A percentile compares a stretch with the other conserved stretches of the same genome.
Evolutionary conservation across 169 alveolate genomes (phyloP).

Genomic region (Babesia ovata): DNA sequence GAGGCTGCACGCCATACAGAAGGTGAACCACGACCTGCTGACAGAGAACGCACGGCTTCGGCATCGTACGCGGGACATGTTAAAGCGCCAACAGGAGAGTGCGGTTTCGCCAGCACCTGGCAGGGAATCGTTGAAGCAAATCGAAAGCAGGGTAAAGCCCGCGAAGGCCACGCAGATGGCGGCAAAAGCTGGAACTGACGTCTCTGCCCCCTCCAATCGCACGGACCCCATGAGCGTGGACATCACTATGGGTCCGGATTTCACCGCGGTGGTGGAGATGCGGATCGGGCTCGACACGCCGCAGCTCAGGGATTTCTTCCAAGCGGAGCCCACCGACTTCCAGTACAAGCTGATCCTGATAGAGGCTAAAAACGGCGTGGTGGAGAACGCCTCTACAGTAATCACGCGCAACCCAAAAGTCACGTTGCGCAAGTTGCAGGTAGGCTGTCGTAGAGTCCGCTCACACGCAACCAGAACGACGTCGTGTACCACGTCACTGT

Average conservation of each 20-base stretch:
- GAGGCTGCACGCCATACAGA: constrained; percentile 52
- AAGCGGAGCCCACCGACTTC: constrained; percentile 27
- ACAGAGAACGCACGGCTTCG: constrained; percentile 44
- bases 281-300: constrained; percentile 13
- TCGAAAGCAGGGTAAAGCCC: not conserved
- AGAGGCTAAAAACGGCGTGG: constrained; percentile 37
- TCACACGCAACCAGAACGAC: constrained; percentile 12
- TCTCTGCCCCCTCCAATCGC: not conserved
- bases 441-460: not conserved
- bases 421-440: constrained; percentile 46
- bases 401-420: constrained; percentile 31
- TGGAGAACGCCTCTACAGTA: constrained; percentile 61
- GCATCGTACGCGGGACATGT: constrained; percentile 23
- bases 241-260: constrained; percentile 21
- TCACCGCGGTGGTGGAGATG: constrained; percentile 25
- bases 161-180: not conserved
- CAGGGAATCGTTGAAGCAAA: not conserved
- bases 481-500: constrained; percentile 45
- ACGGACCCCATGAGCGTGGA: constrained; percentile 8
- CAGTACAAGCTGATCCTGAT: constrained; percentile 49
- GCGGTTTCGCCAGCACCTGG: not conserved
- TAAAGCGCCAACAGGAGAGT: not conserved
- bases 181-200: not conserved
- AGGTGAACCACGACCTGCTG: constrained; percentile 49
- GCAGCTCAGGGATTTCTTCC: constrained; percentile 23